Conservation (phyloP, 2,329 filamentous ascomycete species). For the Plectosphaerella plurivora region DNA sequence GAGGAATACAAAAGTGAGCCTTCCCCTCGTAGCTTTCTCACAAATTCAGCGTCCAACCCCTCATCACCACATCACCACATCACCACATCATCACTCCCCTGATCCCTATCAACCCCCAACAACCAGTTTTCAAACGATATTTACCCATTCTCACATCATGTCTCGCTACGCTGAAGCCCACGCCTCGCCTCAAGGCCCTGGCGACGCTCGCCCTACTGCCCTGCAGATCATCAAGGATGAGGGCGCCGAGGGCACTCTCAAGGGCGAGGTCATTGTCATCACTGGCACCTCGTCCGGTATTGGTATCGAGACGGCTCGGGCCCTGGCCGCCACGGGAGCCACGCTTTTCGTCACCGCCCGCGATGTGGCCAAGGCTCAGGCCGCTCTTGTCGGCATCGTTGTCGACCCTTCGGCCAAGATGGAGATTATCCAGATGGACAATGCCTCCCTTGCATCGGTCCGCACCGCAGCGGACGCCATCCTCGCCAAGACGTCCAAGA, state of each 20-base stretch:
- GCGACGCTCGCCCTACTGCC: slow-evolving; percentile 35
- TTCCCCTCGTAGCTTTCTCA: too few species aligned
- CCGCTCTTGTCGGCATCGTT: slow-evolving; percentile 16
- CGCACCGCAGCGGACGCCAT: slow-evolving; percentile 29
- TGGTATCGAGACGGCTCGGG: slow-evolving; percentile 38
- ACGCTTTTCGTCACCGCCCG: slow-evolving; percentile 18
- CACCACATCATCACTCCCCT: too few species aligned
- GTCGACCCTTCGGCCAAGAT: slow-evolving; percentile 12
- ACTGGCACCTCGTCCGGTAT: slow-evolving; percentile 39
- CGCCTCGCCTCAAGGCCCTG: slow-evolving; percentile 27
- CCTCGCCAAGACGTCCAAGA: slow-evolving; percentile 17
- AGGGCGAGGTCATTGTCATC: slow-evolving; percentile 33
- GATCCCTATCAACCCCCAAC: too few species aligned
- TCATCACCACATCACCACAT: too few species aligned
- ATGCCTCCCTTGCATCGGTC: slow-evolving; percentile 24
- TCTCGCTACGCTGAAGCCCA: slow-evolving; percentile 21
- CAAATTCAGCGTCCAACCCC: too few species aligned
- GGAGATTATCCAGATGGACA: slow-evolving; percentile 25
- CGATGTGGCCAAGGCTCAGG: slow-evolving; percentile 16
- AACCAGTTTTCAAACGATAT: too few species aligned
- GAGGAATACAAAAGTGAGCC: too few species aligned
- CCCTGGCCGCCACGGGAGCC: slow-evolving; percentile 32
- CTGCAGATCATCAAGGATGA: slow-evolving; percentile 33
- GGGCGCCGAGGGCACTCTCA: slow-evolving; percentile 22
- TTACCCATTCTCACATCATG: background rate